phyloP scores from a whole-genome alignment of 495 filamentous ascomycete species.

The Aspergillus panamensis region DNA sequence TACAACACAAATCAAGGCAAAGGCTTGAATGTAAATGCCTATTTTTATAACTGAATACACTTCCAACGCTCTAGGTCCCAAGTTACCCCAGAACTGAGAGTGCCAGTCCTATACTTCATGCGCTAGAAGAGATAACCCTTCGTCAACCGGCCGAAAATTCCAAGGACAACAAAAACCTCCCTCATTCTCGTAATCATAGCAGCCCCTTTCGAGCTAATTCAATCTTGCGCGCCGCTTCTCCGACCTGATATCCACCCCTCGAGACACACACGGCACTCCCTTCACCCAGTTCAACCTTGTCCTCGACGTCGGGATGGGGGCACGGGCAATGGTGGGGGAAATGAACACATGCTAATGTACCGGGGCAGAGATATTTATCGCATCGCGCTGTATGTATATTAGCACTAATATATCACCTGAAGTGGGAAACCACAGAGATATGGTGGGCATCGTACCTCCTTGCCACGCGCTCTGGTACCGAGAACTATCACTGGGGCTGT shows the following conservation, averaged over 20 bases:
- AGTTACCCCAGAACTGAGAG: background rate
- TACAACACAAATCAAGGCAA: background rate
- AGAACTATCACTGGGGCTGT: slow-evolving; percentile 71
- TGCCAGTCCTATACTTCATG: no score
- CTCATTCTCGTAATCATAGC: slow-evolving; percentile 47
- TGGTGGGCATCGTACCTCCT: slow-evolving; percentile 40
- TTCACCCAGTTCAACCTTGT: slow-evolving; percentile 84
- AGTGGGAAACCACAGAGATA: background rate
- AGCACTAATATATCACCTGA: background rate
- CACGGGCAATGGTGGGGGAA: slow-evolving; percentile 95
- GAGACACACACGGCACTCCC: slow-evolving; percentile 77
- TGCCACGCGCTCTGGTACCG: slow-evolving; percentile 74
- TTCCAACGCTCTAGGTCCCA: background rate
- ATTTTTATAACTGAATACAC: background rate
- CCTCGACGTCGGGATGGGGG: slow-evolving; percentile 72
- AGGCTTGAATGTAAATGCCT: background rate
- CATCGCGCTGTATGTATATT: slow-evolving; percentile 56
- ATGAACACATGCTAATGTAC: slow-evolving; percentile 83
- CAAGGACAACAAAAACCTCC: background rate
- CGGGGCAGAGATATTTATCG: slow-evolving; percentile 87
- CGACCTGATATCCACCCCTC: slow-evolving; percentile 73
- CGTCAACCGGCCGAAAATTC: background rate
- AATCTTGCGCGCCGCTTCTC: slow-evolving; percentile 72
- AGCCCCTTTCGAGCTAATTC: slow-evolving; percentile 81
- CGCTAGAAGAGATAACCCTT: no score